A percentile compares a stretch with the other conserved stretches of the same genome.
phyloP scores from a whole-genome alignment of 495 filamentous ascomycete genomes.

The Trichoderma virens region DNA sequence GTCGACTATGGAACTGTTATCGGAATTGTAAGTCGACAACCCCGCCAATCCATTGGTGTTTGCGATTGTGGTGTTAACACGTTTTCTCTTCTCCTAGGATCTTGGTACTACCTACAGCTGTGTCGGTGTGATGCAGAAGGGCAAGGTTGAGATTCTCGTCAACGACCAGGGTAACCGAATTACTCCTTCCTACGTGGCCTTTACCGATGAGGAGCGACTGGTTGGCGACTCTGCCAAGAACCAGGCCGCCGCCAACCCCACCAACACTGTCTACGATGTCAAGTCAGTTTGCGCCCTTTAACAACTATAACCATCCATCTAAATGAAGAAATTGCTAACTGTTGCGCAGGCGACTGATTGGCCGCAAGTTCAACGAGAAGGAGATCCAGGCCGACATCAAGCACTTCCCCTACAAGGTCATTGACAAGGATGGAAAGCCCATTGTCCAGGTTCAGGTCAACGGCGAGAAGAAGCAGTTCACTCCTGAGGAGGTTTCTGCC shows the following conservation, averaged over 20 bases:
- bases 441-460: slow-evolving; percentile 69
- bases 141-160: slow-evolving; percentile 95
- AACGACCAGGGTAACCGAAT: slow-evolving; percentile 97
- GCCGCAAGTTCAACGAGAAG: slow-evolving; percentile 81
- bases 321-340: slow-evolving; percentile 10
- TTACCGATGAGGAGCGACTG: slow-evolving; percentile 93
- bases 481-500: slow-evolving; percentile 80
- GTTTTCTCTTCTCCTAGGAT: slow-evolving; percentile 44
- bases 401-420: slow-evolving; percentile 85
- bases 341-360: slow-evolving; percentile 66
- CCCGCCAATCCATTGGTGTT: not conserved
- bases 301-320: not conserved
- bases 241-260: slow-evolving; percentile 91
- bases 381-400: slow-evolving; percentile 79
- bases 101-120: slow-evolving; percentile 98
- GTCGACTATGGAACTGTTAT: slow-evolving; percentile 80
- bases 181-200: slow-evolving; percentile 96
- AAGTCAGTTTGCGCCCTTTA: slow-evolving; percentile 54
- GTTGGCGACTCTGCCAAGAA: slow-evolving; percentile 99
- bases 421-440: slow-evolving; percentile 76
- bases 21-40: slow-evolving; percentile 59
- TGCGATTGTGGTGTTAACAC: slow-evolving; percentile 13
- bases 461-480: slow-evolving; percentile 67
- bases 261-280: slow-evolving; percentile 83
- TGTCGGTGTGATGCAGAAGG: slow-evolving; percentile 98